phyloP scores from a whole-genome alignment of 2,329 filamentous ascomycete genomes.

The Grosmannia serpens region DNA sequence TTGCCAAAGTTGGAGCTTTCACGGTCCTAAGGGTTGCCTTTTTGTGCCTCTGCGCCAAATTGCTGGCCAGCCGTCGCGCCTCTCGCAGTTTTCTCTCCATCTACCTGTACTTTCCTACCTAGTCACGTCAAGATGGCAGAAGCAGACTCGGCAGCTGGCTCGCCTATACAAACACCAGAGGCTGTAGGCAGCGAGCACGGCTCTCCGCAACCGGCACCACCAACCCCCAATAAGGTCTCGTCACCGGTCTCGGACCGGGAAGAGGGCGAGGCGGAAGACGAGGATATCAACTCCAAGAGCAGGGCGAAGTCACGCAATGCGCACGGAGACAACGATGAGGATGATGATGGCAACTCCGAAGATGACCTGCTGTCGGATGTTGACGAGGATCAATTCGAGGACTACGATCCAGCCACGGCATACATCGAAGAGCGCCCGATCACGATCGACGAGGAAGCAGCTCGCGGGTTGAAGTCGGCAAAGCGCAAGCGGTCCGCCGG shows the following conservation, averaged over 20 bases:
- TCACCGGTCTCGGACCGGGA: constrained; percentile 11
- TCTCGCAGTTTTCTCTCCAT: not conserved
- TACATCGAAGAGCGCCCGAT: constrained; percentile 52
- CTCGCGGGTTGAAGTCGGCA: constrained; percentile 51
- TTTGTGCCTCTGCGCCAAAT: no score
- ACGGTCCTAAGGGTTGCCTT: no score
- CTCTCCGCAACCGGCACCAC: not conserved
- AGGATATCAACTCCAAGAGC: constrained; percentile 21
- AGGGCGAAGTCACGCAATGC: not conserved
- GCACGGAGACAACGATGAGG: constrained; percentile 15
- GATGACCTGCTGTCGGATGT: constrained; percentile 51
- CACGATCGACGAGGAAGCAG: constrained; percentile 57
- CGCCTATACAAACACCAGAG: not conserved
- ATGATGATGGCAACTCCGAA: constrained; percentile 36
- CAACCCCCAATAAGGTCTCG: not conserved
- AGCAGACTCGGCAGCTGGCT: constrained; percentile 1
- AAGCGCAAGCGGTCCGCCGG: constrained; percentile 55
- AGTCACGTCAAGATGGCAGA: constrained; percentile 4
- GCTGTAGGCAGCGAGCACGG: not conserved
- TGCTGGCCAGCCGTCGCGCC: not conserved
- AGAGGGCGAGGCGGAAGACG: constrained; percentile 18
- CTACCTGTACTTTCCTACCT: no score
- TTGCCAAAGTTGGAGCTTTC: no score
- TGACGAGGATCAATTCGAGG: constrained; percentile 58
- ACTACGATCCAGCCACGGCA: constrained; percentile 54